Evolutionary conservation across 163 green algal species (phyloP), one percentile per base, ranked within the genome.

Genomic region (Chlamydomonas reinhardtii): DNA sequence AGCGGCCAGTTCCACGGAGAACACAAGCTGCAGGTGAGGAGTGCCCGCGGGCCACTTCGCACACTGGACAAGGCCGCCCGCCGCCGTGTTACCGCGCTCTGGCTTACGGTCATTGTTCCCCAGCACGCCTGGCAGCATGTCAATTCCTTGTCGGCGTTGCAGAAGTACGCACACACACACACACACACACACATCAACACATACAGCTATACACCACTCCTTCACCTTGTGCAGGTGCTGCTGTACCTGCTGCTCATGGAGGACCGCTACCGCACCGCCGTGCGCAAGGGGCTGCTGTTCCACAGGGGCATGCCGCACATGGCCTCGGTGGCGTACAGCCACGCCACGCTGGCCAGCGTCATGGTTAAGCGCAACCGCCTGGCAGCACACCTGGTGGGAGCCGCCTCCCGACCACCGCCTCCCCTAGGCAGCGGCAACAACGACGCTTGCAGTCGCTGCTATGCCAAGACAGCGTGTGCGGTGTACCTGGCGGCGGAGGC

Each of bases 231-330:
- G 66, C 94, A 97, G 95, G 95, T 97, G 65, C 90, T 94, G n/a
- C 85, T 98, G 69, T 98, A 98, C 89, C 89, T 96, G 75, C 93
- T 98, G 77, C 92, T 97, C 27, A 93, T 98, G 92, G 89, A 96
- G 88, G 94, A 95, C 74, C 92, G 96, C 16, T 98, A 98, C 79
- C 88, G 92, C 8, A 32, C 73, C 29, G 43, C 89, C 48, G 78
- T 94, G n/a, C 86, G 91, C 52, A 80, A 80, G 29, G 96, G 96
- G 25, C 84, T 98, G 84, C 93, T 98, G 24, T 96, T 93, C 91
- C 95, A 97, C 88, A 83, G 83, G 27, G 71, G 89, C 68, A 82
- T 85, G 64, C 68, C 73, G 24, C 73, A 39, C 61, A 93, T 92
- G 88, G 39, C 74, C 54, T 56, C 79, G 25, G 73, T 89, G 22